A percentile compares a stretch with the other conserved stretches of the same genome.
Evolutionary conservation across 2,329 filamentous ascomycete genomes (phyloP).

Genomic region (Hypoxylon sp.): DNA sequence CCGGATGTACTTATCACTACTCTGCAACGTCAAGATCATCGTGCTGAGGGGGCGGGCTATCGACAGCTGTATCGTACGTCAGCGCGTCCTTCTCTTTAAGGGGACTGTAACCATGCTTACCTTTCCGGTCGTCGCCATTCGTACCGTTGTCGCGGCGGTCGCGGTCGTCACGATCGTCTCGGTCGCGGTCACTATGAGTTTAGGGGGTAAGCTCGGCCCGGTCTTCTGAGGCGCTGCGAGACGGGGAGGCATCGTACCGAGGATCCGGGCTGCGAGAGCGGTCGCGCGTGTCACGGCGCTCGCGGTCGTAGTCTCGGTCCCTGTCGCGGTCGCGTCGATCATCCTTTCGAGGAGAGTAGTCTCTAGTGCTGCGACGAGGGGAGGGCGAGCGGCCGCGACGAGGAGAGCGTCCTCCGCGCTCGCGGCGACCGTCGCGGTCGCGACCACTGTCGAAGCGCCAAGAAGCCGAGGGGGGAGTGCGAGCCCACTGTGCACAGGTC

Average conservation of each 20-base stretch:
- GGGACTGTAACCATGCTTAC: slow-evolving; percentile 56
- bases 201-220: slow-evolving; percentile 16
- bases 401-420: slow-evolving; percentile 65
- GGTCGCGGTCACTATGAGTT: slow-evolving; percentile 56
- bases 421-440: slow-evolving; percentile 67
- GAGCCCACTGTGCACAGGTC: slow-evolving; percentile 79
- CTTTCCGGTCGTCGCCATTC: slow-evolving; percentile 90
- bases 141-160: slow-evolving; percentile 78
- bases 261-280: slow-evolving; percentile 75
- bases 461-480: slow-evolving; percentile 95
- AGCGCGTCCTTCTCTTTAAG: slow-evolving; percentile 21
- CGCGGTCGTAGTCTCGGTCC: slow-evolving; percentile 61
- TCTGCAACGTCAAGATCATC: slow-evolving; percentile 98
- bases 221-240: slow-evolving; percentile 2
- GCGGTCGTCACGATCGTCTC: slow-evolving; percentile 74
- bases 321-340: slow-evolving; percentile 81
- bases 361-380: slow-evolving; percentile 77
- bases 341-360: slow-evolving; percentile 89
- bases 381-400: slow-evolving; percentile 78
- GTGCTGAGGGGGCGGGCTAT: slow-evolving; percentile 82
- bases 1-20: slow-evolving; percentile 52
- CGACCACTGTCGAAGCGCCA: slow-evolving; percentile 97
- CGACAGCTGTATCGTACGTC: slow-evolving; percentile 58
- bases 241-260: slow-evolving; percentile 41
- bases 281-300: slow-evolving; percentile 66